Evolutionary conservation across 768 basidiomycete species (phyloP), one percentile per base, ranked within the genome.

Genomic region (Calocybe indica): DNA sequence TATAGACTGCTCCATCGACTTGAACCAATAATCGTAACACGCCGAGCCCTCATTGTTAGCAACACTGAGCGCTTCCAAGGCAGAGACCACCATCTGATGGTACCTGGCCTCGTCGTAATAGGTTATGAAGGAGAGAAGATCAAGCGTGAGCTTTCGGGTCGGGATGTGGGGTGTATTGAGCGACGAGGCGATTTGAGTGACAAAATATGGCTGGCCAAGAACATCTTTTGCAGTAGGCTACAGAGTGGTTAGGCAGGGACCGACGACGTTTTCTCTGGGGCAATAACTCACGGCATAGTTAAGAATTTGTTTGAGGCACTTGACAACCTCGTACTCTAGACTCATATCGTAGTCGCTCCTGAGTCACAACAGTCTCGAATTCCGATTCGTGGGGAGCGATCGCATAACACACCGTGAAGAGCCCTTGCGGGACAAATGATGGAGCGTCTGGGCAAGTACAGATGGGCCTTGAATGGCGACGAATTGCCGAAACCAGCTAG

Each of bases 21-120:
- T 85, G 60, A 98, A 89, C 94, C 92, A 98, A 56, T 81, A 92
- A 52, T 83, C 83, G 62, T 91, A 98, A 45, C 72, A 78, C 31
- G 79, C 78, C 14, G 72, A 71, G 10, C 72, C 67, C 43, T 78
- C 78, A 40, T 78, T 78, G 53, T 90, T 89, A 5, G 79, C 67
- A 22, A 74, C 62, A 61, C 88, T 92, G 34, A 92, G 76, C 8
- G 74, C 69, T 58, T 88, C 86, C 11, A 97, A 72, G 7, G 83
- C 92, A 35, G 78, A 69, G 7, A 94, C 64, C 43, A 97, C 91
- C 28, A 85, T 72, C 43, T 74, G 70, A 44, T 85, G 75, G 1
- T 76, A 77, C 47, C 79, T 72, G 22, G 74, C 76, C 9, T 76
- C 75, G 57, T 82, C 78, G 68, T 71, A 85, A 57, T 85, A 83